Conservation (phyloP, 2,329 filamentous ascomycete species). For the Ophiostoma angusticollis region DNA sequence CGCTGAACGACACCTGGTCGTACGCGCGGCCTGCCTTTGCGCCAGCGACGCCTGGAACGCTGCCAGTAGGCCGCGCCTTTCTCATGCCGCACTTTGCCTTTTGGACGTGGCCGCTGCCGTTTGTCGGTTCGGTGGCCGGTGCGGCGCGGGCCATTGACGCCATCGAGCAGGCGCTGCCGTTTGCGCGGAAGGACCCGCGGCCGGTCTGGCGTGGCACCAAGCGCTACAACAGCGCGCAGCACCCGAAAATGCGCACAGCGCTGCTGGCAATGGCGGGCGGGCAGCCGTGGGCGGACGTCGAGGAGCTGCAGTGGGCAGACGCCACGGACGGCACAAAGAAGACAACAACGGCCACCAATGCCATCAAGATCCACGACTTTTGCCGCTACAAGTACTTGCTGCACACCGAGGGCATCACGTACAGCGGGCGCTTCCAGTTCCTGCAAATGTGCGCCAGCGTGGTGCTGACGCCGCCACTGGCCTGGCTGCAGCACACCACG, state of each 20-base stretch:
- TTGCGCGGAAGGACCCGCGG: slow-evolving; percentile 25
- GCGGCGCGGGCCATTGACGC: slow-evolving; percentile 25
- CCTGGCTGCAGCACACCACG: slow-evolving; percentile 32
- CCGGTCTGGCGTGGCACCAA: slow-evolving; percentile 40
- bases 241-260: slow-evolving; percentile 28
- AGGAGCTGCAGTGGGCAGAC: slow-evolving; percentile 25
- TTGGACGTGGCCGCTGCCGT: slow-evolving; percentile 40
- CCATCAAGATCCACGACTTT: slow-evolving; percentile 35
- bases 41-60: slow-evolving; percentile 18
- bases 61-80: slow-evolving; percentile 26
- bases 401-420: slow-evolving; percentile 35
- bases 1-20: slow-evolving; percentile 29
- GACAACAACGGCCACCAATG: slow-evolving; percentile 33
- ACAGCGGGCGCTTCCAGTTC: slow-evolving; percentile 33
- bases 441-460: slow-evolving; percentile 33
- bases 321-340: slow-evolving; percentile 13
- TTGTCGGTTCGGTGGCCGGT: slow-evolving; percentile 31
- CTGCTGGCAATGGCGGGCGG: slow-evolving; percentile 23
- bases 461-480: slow-evolving; percentile 29
- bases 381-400: slow-evolving; percentile 34
- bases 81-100: slow-evolving; percentile 44
- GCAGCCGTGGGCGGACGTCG: slow-evolving; percentile 35
- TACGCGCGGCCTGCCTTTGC: slow-evolving; percentile 34
- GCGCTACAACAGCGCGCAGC: slow-evolving; percentile 34
- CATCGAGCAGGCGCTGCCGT: slow-evolving; percentile 22